phyloP scores from a whole-genome alignment of 1,284 basidiomycete genomes.

The Sporisorium reilianum region DNA sequence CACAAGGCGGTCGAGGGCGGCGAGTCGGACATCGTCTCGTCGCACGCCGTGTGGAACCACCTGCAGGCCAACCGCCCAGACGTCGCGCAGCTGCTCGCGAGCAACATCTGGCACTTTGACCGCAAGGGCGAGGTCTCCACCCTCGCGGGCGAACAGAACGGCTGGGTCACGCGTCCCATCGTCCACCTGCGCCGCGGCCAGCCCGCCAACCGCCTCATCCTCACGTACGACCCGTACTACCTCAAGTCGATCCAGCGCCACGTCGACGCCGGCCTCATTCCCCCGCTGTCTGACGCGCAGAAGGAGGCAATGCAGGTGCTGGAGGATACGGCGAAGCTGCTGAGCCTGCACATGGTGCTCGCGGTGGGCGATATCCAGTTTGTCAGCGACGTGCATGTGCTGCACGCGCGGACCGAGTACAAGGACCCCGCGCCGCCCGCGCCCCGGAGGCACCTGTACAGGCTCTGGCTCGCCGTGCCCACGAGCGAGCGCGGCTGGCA shows the following conservation, averaged over 20 bases:
- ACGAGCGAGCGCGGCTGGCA: slow-evolving; percentile 70
- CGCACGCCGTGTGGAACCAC: slow-evolving; percentile 71
- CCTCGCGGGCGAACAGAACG: slow-evolving; percentile 26
- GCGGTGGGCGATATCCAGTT: slow-evolving; percentile 69
- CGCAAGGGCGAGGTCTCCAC: slow-evolving; percentile 60
- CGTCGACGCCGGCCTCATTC: slow-evolving; percentile 70
- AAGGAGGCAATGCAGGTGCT: slow-evolving; percentile 70
- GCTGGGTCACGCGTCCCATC: slow-evolving; percentile 51
- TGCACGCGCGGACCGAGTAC: slow-evolving; percentile 71
- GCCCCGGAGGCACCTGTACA: slow-evolving; percentile 70
- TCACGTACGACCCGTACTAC: slow-evolving; percentile 66
- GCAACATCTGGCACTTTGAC: slow-evolving; percentile 64
- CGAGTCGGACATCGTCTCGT: slow-evolving; percentile 71
- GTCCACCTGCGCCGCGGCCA: slow-evolving; percentile 47
- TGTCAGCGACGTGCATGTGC: slow-evolving; percentile 65
- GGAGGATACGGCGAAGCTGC: slow-evolving; percentile 70
- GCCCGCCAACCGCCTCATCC: slow-evolving; percentile 47
- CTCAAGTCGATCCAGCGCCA: slow-evolving; percentile 59
- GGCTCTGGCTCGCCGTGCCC: slow-evolving; percentile 71
- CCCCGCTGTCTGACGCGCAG: slow-evolving; percentile 67
- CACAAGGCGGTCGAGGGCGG: slow-evolving; percentile 71
- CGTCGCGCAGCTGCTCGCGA: slow-evolving; percentile 69
- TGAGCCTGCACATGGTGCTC: slow-evolving; percentile 71
- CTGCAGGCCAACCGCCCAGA: slow-evolving; percentile 71
- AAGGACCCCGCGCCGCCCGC: slow-evolving; percentile 69